Evolutionary conservation across 2,329 filamentous ascomycete genomes (phyloP).

Genomic region (Penicillium brasilianum): DNA sequence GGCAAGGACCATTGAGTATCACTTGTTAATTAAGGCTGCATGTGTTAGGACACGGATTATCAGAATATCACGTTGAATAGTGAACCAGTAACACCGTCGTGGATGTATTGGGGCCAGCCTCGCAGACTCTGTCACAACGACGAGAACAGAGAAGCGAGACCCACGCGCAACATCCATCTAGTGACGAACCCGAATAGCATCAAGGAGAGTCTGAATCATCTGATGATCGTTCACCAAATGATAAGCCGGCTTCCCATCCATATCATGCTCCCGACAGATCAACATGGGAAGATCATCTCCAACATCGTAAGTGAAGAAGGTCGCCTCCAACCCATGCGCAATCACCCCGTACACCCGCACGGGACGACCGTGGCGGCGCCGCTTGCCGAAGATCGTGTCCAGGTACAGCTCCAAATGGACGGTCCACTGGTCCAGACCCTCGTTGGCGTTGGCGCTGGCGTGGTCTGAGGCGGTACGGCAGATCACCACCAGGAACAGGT

Average conservation of each 20-base stretch:
- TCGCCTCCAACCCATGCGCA: not conserved
- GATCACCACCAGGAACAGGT: conserved; percentile 3
- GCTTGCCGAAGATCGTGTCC: not conserved
- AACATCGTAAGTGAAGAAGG: not conserved
- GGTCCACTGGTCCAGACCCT: not conserved
- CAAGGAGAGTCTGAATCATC: not conserved
- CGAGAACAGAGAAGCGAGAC: not conserved
- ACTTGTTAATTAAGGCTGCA: not conserved
- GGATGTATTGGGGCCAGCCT: too few species aligned
- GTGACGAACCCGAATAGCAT: not conserved
- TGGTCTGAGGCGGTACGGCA: not conserved
- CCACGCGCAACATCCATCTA: not conserved
- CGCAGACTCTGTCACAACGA: not conserved
- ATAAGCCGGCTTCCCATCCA: not conserved
- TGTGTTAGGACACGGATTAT: not conserved
- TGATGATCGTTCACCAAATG: conserved; percentile 3
- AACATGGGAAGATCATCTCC: not conserved
- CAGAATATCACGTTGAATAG: not conserved
- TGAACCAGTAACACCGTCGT: not conserved
- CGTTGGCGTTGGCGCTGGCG: not conserved
- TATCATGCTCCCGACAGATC: not conserved
- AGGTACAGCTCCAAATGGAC: conserved; percentile 1
- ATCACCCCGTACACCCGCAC: not conserved
- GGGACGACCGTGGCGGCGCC: not conserved
- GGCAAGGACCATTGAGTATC: not conserved